These are phyloP conservation scores for Tricholoma flavovirens DNA, from an alignment of 768 basidiomycete genomes.

Conservation along the genomic window DNA sequence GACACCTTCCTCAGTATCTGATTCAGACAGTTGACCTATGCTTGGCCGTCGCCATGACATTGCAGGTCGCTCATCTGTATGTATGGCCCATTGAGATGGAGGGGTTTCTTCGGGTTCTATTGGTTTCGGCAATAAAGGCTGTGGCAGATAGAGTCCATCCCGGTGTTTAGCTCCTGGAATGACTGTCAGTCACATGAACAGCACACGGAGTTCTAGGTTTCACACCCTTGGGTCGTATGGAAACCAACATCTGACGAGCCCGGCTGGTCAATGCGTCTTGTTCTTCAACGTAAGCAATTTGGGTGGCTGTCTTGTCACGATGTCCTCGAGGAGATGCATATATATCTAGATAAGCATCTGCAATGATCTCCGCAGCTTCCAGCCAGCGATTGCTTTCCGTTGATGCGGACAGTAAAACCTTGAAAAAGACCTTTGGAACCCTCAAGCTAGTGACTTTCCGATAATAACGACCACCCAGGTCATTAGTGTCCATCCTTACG, in stretches of 20 bases:
- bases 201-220: slow-evolving; percentile 7
- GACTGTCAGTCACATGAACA: slow-evolving; percentile 8
- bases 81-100: neutral
- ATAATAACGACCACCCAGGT: slow-evolving; percentile 64
- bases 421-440: slow-evolving; percentile 45
- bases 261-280: slow-evolving; percentile 72
- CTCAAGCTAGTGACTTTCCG: slow-evolving; percentile 57
- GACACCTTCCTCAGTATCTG: slow-evolving; percentile 57
- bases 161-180: slow-evolving; percentile 23
- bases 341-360: slow-evolving; percentile 60
- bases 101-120: neutral
- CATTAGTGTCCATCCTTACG: slow-evolving; percentile 64
- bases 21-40: slow-evolving; percentile 45
- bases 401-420: slow-evolving; percentile 42
- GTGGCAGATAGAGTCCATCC: slow-evolving; percentile 46
- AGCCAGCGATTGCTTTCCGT: slow-evolving; percentile 50
- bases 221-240: slow-evolving; percentile 1
- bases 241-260: slow-evolving; percentile 45
- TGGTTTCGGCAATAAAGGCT: slow-evolving; percentile 21
- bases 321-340: slow-evolving; percentile 62
- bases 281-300: slow-evolving; percentile 58
- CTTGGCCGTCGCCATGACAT: slow-evolving; percentile 13
- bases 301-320: slow-evolving; percentile 41
- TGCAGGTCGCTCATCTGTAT: neutral
- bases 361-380: slow-evolving; percentile 49